These are phyloP conservation scores for Meira nashicola DNA, from an alignment of 1,284 basidiomycete species.

Conservation along the genomic window DNA sequence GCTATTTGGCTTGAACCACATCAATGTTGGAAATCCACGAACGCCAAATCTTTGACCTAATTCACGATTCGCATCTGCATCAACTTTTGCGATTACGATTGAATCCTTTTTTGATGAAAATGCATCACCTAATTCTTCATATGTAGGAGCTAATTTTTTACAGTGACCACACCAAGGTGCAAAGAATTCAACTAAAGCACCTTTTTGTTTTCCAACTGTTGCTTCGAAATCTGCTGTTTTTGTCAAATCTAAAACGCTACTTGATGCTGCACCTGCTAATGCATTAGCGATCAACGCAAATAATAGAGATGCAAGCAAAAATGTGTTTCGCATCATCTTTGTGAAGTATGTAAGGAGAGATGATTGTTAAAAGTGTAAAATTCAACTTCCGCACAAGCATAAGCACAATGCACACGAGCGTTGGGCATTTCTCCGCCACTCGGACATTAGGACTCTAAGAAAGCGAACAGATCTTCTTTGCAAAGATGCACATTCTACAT, in stretches of 20 bases:
- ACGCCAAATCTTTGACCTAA: slow-evolving; percentile 67
- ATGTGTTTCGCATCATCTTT: neutral
- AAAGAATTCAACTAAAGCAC: slow-evolving; percentile 46
- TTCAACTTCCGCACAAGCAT: too few relatives aligned
- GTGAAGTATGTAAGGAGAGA: too few relatives aligned
- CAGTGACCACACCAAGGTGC: slow-evolving; percentile 53
- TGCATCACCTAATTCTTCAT: slow-evolving; percentile 82
- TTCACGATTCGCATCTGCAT: slow-evolving; percentile 79
- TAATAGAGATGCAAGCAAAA: neutral
- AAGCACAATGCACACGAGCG: too few relatives aligned
- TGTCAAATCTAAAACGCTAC: slow-evolving; percentile 46
- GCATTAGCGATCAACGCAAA: neutral
- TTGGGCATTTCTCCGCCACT: too few relatives aligned
- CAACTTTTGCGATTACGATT: slow-evolving; percentile 84
- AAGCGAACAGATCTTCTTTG: too few relatives aligned
- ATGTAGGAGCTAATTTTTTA: slow-evolving; percentile 77
- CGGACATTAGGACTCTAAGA: too few relatives aligned
- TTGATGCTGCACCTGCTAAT: neutral
- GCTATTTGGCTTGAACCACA: slow-evolving; percentile 71
- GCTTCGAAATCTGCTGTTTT: slow-evolving; percentile 38
- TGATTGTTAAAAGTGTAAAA: too few relatives aligned
- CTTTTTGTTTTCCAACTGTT: slow-evolving; percentile 34
- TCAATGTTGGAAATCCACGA: slow-evolving; percentile 80
- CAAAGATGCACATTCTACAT: too few relatives aligned
- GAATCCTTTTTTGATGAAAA: slow-evolving; percentile 67